Evolutionary conservation across 2,329 filamentous ascomycete genomes (phyloP).

Genomic region (Didymella lethalis): DNA sequence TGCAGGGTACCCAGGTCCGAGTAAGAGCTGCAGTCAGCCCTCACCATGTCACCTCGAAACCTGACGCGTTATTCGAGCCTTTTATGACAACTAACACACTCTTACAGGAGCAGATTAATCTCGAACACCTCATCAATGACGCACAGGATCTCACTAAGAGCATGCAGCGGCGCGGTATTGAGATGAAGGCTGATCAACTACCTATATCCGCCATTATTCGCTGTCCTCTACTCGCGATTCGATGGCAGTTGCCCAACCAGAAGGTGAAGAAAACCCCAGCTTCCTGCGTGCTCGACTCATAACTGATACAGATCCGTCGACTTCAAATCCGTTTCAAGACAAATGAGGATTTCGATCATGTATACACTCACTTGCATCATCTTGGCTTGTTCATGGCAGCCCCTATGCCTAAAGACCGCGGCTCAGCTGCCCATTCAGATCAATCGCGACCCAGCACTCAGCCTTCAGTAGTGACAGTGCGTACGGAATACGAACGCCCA

Average conservation of each 20-base stretch:
- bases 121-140: slow-evolving; percentile 36
- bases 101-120: slow-evolving; percentile 34
- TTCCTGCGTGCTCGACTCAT: slow-evolving; percentile 14
- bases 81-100: slow-evolving; percentile 16
- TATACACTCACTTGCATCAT: slow-evolving; percentile 42
- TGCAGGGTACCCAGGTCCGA: slow-evolving; percentile 53
- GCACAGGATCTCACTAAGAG: slow-evolving; percentile 28
- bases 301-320: slow-evolving; percentile 48
- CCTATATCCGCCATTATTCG: slow-evolving; percentile 56
- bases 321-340: slow-evolving; percentile 56
- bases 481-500: slow-evolving; percentile 11
- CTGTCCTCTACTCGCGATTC: slow-evolving; percentile 51
- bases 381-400: slow-evolving; percentile 46
- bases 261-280: slow-evolving; percentile 37
- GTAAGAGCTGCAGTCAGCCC: slow-evolving; percentile 43
- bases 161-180: slow-evolving; percentile 36
- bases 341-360: slow-evolving; percentile 48
- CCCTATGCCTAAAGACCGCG: slow-evolving; percentile 21
- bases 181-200: slow-evolving; percentile 51
- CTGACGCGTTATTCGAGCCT: not conserved
- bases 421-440: slow-evolving; percentile 19
- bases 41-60: slow-evolving; percentile 2
- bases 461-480: not conserved
- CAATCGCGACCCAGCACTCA: slow-evolving; percentile 2
- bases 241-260: slow-evolving; percentile 49